Percentiles rank a stretch among this genome's conserved stretches.
These are phyloP conservation scores for Silene vulgaris DNA, from an alignment of 179 eudicot species.

Conservation along the genomic window DNA sequence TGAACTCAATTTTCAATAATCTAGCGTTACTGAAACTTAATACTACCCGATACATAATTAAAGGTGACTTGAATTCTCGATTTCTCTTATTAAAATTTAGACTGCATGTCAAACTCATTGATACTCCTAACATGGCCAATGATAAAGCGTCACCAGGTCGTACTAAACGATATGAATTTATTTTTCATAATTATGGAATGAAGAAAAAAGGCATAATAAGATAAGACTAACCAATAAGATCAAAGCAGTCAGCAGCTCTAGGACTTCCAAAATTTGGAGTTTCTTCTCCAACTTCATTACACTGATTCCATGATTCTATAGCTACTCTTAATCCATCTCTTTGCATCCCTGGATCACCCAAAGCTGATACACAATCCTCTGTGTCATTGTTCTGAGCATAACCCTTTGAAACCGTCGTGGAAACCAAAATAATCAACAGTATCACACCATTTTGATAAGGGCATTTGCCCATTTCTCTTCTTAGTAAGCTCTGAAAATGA, in stretches of 20 bases:
- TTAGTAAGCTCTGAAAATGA: background rate
- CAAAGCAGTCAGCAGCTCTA: constrained; percentile 40
- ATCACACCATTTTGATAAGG: background rate
- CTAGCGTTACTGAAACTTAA: too few relatives aligned
- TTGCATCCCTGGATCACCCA: constrained; percentile 34
- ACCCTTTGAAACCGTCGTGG: background rate
- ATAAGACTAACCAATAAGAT: constrained; percentile 19
- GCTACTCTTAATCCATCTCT: constrained; percentile 38
- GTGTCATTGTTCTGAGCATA: background rate
- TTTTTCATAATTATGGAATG: background rate
- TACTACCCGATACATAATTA: too few relatives aligned
- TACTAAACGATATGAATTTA: too few relatives aligned
- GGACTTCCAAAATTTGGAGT: constrained; percentile 31
- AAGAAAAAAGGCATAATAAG: background rate
- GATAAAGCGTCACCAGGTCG: too few relatives aligned
- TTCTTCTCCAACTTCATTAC: constrained; percentile 36
- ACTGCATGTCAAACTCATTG: too few relatives aligned
- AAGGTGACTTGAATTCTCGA: too few relatives aligned
- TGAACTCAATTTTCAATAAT: too few relatives aligned
- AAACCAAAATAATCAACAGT: background rate
- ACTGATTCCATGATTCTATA: constrained; percentile 39
- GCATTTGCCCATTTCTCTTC: background rate
- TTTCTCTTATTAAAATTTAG: too few relatives aligned
- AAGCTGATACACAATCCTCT: constrained; percentile 10
- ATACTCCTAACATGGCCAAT: too few relatives aligned